These are phyloP conservation scores for Barnettozyma wickerhamii DNA, from an alignment of 805 yeast genomes.

Conservation along the genomic window DNA sequence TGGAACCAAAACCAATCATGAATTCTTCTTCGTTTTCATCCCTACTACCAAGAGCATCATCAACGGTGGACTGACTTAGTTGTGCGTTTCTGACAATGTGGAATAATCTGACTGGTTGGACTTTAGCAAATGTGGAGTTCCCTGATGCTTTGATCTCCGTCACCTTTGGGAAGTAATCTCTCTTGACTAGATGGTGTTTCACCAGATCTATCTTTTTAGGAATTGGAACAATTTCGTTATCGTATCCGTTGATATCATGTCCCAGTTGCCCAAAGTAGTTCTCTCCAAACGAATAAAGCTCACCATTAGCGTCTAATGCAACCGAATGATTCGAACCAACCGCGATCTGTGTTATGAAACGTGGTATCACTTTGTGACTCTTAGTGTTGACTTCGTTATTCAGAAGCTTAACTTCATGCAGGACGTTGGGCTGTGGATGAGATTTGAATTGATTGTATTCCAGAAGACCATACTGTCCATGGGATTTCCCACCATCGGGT, in stretches of 20 bases:
- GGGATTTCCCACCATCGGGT: constrained; percentile 28
- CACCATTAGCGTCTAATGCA: constrained; percentile 62
- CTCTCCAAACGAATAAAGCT: constrained; percentile 81
- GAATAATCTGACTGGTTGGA: constrained; percentile 29
- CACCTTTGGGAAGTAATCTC: constrained; percentile 43
- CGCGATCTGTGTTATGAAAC: constrained; percentile 57
- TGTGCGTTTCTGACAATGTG: constrained; percentile 26
- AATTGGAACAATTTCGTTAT: constrained; percentile 62
- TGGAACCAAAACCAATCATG: constrained; percentile 73
- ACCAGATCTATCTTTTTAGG: constrained; percentile 54
- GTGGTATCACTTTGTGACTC: constrained; percentile 23
- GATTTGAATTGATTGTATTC: constrained; percentile 58
- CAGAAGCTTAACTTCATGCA: constrained; percentile 54
- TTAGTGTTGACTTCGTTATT: constrained; percentile 37
- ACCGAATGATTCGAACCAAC: constrained; percentile 72
- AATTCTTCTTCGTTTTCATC: constrained; percentile 27
- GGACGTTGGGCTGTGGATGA: constrained; percentile 43
- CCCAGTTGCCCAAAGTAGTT: constrained; percentile 87
- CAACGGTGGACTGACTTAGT: neutral
- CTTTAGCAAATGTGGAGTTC: constrained; percentile 52
- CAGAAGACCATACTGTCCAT: constrained; percentile 88
- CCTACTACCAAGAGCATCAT: constrained; percentile 21
- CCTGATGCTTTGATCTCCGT: constrained; percentile 64
- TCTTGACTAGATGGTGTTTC: constrained; percentile 31
- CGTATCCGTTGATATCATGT: constrained; percentile 50